phyloP scores from a whole-genome alignment of 2,329 filamentous ascomycete species.

The Xylariaceae sp. region DNA sequence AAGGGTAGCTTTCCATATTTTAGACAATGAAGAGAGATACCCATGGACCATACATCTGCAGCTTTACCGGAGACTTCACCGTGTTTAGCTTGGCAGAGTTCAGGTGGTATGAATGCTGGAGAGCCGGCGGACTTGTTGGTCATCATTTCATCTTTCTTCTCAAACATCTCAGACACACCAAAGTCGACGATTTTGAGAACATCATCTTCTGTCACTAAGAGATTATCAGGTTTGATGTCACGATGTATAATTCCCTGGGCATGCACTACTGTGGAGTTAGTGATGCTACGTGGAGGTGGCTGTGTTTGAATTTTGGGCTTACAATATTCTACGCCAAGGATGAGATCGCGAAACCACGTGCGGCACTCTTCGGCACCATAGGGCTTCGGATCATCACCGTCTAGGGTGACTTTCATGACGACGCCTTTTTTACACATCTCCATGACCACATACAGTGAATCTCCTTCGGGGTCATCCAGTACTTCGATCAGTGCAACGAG shows the following conservation, averaged over 20 bases:
- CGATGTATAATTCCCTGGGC: constrained; percentile 92
- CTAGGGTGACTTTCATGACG: constrained; percentile 89
- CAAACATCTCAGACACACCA: constrained; percentile 98
- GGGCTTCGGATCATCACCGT: constrained; percentile 66
- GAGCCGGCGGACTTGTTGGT: constrained; percentile 92
- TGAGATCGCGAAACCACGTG: constrained; percentile 91
- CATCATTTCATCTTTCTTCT: constrained; percentile 79
- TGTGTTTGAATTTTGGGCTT: constrained; percentile 35
- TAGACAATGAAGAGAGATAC: constrained; percentile 88
- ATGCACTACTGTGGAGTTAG: constrained; percentile 60
- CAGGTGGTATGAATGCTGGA: constrained; percentile 89
- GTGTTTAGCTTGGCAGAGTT: constrained; percentile 83
- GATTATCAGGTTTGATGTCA: constrained; percentile 97
- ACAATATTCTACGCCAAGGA: constrained; percentile 92
- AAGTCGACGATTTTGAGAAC: constrained; percentile 98
- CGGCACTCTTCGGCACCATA: constrained; percentile 81
- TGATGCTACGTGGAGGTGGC: not conserved
- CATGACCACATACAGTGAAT: constrained; percentile 97
- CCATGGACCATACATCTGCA: constrained; percentile 98
- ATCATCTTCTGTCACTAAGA: constrained; percentile 83
- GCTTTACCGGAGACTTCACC: constrained; percentile 85
- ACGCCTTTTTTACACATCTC: constrained; percentile 99
- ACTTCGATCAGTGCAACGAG: constrained; percentile 93
- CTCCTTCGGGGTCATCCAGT: constrained; percentile 89
- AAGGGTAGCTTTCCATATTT: constrained; percentile 89